Percentiles rank a stretch among this genome's conserved stretches.
Conservation (phyloP, 73 alveolate genomes). For the Effrenium voratum region DNA sequence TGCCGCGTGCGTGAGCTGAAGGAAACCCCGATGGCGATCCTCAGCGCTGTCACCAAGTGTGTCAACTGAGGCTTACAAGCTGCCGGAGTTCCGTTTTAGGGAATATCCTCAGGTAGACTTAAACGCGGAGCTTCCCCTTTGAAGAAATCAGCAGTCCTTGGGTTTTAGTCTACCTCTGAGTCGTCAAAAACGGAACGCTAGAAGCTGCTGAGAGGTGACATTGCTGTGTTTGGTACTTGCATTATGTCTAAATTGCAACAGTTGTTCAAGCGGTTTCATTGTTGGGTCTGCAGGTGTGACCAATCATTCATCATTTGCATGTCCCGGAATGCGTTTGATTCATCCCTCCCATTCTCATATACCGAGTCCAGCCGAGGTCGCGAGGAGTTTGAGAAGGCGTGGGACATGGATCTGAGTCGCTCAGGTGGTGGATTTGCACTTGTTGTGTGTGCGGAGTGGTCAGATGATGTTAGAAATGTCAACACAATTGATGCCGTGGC, state of each 20-base stretch:
- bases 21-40: conserved; percentile 47
- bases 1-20: conserved; percentile 25
- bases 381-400: conserved; percentile 9
- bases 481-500: too few species aligned
- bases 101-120: neutral
- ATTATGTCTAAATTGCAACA: neutral
- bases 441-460: too few species aligned
- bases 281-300: too few species aligned
- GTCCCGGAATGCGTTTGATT: too few species aligned
- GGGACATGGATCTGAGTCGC: neutral
- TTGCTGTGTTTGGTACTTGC: neutral
- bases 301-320: too few species aligned
- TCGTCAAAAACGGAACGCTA: neutral
- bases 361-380: neutral
- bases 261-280: neutral
- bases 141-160: neutral
- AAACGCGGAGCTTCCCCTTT: neutral
- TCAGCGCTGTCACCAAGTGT: neutral
- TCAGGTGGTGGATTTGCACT: too few species aligned
- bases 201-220: neutral
- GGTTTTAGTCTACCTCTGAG: neutral
- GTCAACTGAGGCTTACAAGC: neutral
- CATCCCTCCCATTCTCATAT: too few species aligned
- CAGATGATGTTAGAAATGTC: too few species aligned
- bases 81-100: neutral